Evolutionary conservation across 352 stramenopile genomes (phyloP), one percentile per base, ranked within the genome.

Genomic region (Phytophthora pini): DNA sequence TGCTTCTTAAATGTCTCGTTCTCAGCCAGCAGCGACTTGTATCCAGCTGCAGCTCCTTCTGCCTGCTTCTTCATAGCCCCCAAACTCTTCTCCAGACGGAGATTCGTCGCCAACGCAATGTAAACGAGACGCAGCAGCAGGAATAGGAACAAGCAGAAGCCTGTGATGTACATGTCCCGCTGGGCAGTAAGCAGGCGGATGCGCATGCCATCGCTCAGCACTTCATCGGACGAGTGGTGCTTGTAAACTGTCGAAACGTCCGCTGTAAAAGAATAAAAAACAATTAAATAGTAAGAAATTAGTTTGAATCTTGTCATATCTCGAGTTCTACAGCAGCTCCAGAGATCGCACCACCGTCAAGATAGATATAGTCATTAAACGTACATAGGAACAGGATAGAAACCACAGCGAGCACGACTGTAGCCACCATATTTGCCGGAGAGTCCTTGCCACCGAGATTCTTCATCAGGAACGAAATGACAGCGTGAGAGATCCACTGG

Each of bases 131-230:
- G 82, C 17, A 95, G 70, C 43, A 95, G 64, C 69, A 92, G 52
- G 55, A 94, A 94, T 7, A 94, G 70, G 70, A 95, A 95, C 39
- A 95, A 74, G 34, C 75, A 90, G 63, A 94, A 93, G 65, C 87
- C 85, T 31, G 87, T 84, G 58, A 95, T 94, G 82, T 95, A 95
- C 84, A 94, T 92, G 64, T 95, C 81, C 20, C 87, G 80, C 65
- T 95, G 85, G 0, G 87, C 83, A 13, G 77, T 79, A 55, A 95
- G 72, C 55, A 95, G 55, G 24, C 85, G 87, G 45, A 95, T 89
- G n/a, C 87, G 85, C 64, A 95, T 65, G 12, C 87, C 85, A 66
- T 95, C 87, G 44, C 74, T 86, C 32, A 88, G 70, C 22, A 86
- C 62, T 44, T 75, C 67, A 15, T 86, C 81, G 12, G 73, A 70